These are phyloP conservation scores for Coniochaeta pulveracea DNA, from an alignment of 2,329 filamentous ascomycete genomes.

Conservation along the genomic window DNA sequence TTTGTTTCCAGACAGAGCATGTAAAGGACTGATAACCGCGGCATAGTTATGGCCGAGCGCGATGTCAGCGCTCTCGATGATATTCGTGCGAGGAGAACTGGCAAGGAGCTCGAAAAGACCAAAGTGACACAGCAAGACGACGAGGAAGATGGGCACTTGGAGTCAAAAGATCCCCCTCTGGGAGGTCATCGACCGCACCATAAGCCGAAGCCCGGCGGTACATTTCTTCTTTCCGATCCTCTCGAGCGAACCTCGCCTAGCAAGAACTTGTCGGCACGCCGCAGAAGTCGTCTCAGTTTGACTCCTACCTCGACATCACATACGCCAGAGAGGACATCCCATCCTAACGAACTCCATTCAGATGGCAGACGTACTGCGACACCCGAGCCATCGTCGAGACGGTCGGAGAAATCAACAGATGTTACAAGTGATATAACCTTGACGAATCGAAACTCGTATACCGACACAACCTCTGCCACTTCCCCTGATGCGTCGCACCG, in stretches of 20 bases:
- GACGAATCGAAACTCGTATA: slow-evolving; percentile 15
- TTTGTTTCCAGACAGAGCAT: not conserved
- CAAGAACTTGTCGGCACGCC: slow-evolving; percentile 6
- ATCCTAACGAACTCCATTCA: not conserved
- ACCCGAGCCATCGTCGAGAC: not conserved
- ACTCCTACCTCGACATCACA: not conserved
- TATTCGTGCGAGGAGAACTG: not conserved
- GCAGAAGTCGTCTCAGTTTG: slow-evolving; percentile 1
- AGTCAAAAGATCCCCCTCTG: slow-evolving; percentile 8
- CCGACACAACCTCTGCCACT: slow-evolving; percentile 14
- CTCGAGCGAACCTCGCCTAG: slow-evolving; percentile 12
- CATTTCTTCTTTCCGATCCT: slow-evolving; percentile 38
- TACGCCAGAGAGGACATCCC: not conserved
- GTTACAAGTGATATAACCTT: slow-evolving; percentile 4
- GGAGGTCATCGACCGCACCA: slow-evolving; percentile 18
- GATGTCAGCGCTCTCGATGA: not conserved
- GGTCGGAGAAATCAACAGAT: slow-evolving; percentile 6
- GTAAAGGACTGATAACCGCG: slow-evolving; percentile 1
- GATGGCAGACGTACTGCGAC: not conserved
- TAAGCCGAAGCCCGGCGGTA: slow-evolving; percentile 33
- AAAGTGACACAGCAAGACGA: not conserved
- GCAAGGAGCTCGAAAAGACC: slow-evolving; percentile 1
- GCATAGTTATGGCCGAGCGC: slow-evolving; percentile 3
- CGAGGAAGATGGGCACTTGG: slow-evolving; percentile 11
- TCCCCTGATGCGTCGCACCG: slow-evolving; percentile 8